Evolutionary conservation across 2,329 filamentous ascomycete genomes (phyloP), one percentile per base, ranked within the genome.

Genomic region (Colletotrichum lini): DNA sequence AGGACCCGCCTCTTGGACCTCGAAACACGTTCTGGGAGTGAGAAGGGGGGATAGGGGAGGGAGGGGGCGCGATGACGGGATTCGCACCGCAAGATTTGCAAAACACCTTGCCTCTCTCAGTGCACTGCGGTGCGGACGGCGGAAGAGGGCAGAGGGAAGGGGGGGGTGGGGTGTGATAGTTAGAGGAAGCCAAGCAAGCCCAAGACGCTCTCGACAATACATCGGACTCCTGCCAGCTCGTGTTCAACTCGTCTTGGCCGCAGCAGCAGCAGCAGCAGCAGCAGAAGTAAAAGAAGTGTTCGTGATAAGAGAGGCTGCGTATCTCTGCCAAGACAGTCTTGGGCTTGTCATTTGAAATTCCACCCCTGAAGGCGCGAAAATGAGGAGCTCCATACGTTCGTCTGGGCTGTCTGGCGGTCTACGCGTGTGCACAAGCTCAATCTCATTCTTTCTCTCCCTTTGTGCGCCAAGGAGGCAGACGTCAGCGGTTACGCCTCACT

Each of bases 1-100:
- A 68, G 58, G 68, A 59, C 68, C 65, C 68, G 68, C 68, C 68
- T 21, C 60, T 64, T 64, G 58, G 68, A 53, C 65, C 58, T 71
- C 65, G 68, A 71, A 71, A 71, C 68, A 62, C 63, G 57, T 38
- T 47, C 23, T 53, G 64, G 23, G 26, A 66, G 54, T 66, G 62
- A 45, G 54, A 60, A 26, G 26, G 26, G 26, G 26, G 26, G 26
- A 26, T 26, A 26, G 26, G 26, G 26, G 26, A 26, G 26, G 26
- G n/a, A n/a, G 26, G 26, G 26, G 26, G 26, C 23, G 63, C 67
- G 45, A 70, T 66, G 62, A 42, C 45, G 45, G 45, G 30, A 42
- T 53, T 58, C 54, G 21, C 21, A 53, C 42, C 26, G 21, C 26
- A 35, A n/a, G 35, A 21, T 23, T 44, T 26, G 26, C 26, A 26